Conservation (phyloP, 805 yeast genomes). For the Kuraishia hungarica region DNA sequence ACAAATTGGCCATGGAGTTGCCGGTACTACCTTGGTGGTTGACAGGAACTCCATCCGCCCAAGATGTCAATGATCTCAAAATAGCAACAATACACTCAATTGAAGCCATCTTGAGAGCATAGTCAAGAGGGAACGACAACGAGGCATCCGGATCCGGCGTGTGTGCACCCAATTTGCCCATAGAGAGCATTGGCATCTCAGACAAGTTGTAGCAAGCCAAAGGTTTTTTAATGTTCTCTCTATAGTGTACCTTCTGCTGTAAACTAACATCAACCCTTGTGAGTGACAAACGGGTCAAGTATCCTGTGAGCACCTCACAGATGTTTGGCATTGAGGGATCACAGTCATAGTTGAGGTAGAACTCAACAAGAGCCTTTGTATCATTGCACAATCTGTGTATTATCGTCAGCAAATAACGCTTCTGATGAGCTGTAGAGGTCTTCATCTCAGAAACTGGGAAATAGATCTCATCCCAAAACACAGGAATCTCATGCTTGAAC, state of each 20-base stretch:
- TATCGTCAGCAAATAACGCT: constrained; percentile 75
- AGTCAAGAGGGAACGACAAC: constrained; percentile 62
- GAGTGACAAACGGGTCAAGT: constrained; percentile 63
- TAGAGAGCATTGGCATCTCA: constrained; percentile 69
- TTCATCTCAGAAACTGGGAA: constrained; percentile 91
- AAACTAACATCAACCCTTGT: constrained; percentile 65
- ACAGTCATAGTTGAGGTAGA: constrained; percentile 93
- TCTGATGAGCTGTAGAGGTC: constrained; percentile 88
- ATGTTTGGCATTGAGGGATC: constrained; percentile 74
- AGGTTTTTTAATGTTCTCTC: constrained; percentile 41
- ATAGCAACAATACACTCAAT: constrained; percentile 76
- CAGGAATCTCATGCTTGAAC: constrained; percentile 90
- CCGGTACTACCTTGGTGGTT: not conserved
- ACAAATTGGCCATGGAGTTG: constrained; percentile 1
- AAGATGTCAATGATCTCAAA: constrained; percentile 68
- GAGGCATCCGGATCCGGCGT: constrained; percentile 48
- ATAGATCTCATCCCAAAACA: constrained; percentile 85
- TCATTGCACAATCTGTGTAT: constrained; percentile 78
- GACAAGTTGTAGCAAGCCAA: constrained; percentile 68
- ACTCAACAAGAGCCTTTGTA: constrained; percentile 85
- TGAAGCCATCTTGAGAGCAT: constrained; percentile 75
- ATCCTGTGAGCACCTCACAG: constrained; percentile 76
- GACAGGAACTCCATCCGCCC: constrained; percentile 29
- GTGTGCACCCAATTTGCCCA: constrained; percentile 49
- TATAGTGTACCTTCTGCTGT: constrained; percentile 51